Evolutionary conservation across 2,329 filamentous ascomycete species (phyloP), one percentile per base, ranked within the genome.

Genomic region (Penicillium sp.): DNA sequence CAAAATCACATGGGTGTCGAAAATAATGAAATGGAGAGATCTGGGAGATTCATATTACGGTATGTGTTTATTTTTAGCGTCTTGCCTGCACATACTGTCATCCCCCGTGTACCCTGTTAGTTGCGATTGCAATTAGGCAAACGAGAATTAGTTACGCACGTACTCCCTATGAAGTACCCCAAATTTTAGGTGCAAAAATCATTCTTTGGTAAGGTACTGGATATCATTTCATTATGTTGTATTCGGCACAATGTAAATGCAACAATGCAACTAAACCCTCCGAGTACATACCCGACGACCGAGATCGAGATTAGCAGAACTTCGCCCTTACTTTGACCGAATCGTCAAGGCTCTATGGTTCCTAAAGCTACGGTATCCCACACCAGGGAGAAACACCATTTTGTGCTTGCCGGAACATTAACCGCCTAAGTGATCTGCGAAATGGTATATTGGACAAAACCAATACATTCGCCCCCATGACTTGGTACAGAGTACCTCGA

Each of bases 341-440:
- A 10, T 17, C 1, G 1, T 6, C 1, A 4, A 1, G 19, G 3
- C 23, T 2, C 0, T 17, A 6, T 17, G 4, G 2, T 2, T 15
- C 2, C 4, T 25, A 17, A 8, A 13, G 3, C 39, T 13, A 15
- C 12, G 13, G 3, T 15, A 4, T 21, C 6, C 19, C 12, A 1
- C 7, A 6, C 9, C 10, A 2, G 1, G 8, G 17, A 36, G 7
- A n/a, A 17, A 8, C 15, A 2, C 15, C 4, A 23, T 41, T 6
- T 3, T 43, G 7, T 17, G 21, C 15, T 4, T n/a, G 2, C 10
- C 5, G 9, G 15, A 35, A 29, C 4, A 35, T 25, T 25, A 35
- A 35, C 5, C 8, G 8, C 19, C 19, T 4, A 23, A 12, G 17
- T 12, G 15, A 25, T n/a, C 31, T 4, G 3, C 45, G 12, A 36